Conservation (phyloP, 257 asterid species). For the Gardenia jasminoides region DNA sequence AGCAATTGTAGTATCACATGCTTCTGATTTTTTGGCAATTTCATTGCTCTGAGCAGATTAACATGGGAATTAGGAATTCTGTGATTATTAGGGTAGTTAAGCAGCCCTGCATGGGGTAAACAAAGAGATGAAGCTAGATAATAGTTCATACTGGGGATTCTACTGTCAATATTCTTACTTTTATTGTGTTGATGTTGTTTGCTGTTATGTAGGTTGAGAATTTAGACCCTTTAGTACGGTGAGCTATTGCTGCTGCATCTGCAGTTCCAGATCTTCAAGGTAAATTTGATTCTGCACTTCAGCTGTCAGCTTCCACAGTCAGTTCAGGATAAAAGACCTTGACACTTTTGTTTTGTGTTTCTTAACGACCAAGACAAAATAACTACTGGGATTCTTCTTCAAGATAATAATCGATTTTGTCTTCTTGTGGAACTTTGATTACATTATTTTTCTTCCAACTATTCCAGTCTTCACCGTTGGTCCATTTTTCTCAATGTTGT, state of each 20-base stretch:
- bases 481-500: not conserved
- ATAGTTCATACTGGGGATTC: not conserved
- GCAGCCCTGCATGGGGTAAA: not conserved
- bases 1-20: not conserved
- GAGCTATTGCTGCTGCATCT: constrained; percentile 81
- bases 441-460: not conserved
- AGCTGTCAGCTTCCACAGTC: not conserved
- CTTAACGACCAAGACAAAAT: not conserved
- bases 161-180: not conserved
- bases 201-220: constrained; percentile 57
- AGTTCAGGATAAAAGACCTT: not conserved
- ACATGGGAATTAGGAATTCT: not conserved
- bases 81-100: too few species aligned
- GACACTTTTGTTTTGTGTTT: not conserved
- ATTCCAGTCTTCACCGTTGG: not conserved
- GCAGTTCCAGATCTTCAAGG: constrained; percentile 85
- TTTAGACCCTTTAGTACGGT: constrained; percentile 85
- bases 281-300: constrained; percentile 27
- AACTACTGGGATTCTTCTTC: not conserved
- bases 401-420: not conserved
- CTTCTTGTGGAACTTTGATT: not conserved
- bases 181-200: constrained; percentile 19
- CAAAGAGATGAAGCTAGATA: not conserved
- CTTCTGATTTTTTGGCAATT: not conserved
- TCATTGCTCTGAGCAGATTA: not conserved